Conservation (phyloP, 495 filamentous ascomycete species). For the Aspergillus nidulans region DNA sequence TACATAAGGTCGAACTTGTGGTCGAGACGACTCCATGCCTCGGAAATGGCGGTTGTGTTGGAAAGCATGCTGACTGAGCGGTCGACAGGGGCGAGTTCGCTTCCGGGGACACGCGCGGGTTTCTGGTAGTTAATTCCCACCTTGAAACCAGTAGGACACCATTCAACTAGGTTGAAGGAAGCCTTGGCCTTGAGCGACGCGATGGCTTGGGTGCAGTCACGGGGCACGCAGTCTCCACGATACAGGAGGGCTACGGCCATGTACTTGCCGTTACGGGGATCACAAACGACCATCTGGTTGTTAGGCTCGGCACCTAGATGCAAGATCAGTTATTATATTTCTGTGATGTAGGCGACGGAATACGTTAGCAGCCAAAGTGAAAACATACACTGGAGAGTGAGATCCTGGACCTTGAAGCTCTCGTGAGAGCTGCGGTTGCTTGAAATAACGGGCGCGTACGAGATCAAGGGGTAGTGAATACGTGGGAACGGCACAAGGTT, state of each 20-base stretch:
- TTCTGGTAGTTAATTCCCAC: conserved; percentile 92
- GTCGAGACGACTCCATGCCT: conserved; percentile 84
- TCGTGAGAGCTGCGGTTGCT: conserved; percentile 79
- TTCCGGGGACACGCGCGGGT: conserved; percentile 70
- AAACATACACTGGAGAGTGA: conserved; percentile 76
- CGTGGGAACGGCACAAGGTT: conserved; percentile 89
- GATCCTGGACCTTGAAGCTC: conserved; percentile 84
- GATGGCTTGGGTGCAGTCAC: conserved; percentile 75
- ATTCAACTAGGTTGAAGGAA: conserved; percentile 90
- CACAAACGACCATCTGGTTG: conserved; percentile 96
- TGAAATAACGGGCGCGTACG: conserved; percentile 81
- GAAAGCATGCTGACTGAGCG: conserved; percentile 86
- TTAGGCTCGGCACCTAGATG: conserved; percentile 75
- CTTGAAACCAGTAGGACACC: conserved; percentile 97
- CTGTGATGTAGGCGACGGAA: not conserved
- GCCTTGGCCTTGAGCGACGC: conserved; percentile 79
- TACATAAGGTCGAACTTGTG: conserved; percentile 98
- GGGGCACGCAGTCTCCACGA: conserved; percentile 83
- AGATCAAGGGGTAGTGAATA: conserved; percentile 89
- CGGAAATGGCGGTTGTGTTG: conserved; percentile 88
- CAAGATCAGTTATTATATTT: conserved; percentile 2
- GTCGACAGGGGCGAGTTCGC: conserved; percentile 78
- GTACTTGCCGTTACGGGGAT: conserved; percentile 89
- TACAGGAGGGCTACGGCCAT: conserved; percentile 90
- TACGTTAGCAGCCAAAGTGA: not conserved